Percentiles rank a stretch among this genome's conserved stretches.
These are phyloP conservation scores for Wickerhamomyces subpelliculosus DNA, from an alignment of 805 yeast species.

Conservation along the genomic window DNA sequence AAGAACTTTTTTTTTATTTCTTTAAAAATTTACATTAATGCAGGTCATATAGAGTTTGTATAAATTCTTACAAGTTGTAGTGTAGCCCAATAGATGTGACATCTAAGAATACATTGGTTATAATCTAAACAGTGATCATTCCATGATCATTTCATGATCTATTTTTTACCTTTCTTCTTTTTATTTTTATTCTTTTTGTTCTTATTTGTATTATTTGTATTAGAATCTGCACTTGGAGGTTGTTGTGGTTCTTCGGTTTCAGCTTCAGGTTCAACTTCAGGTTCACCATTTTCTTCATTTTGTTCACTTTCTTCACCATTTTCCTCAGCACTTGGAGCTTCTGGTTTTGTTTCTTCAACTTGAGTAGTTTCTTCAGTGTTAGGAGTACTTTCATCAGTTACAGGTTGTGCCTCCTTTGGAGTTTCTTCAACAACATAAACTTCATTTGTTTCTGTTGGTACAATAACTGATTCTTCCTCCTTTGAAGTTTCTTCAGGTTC, in stretches of 20 bases:
- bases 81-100: background rate
- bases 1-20: no score
- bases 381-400: constrained; percentile 8
- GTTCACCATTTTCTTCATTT: constrained; percentile 3
- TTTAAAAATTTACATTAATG: no score
- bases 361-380: constrained; percentile 9
- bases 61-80: background rate
- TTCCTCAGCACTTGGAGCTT: constrained; percentile 8
- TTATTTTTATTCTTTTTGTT: constrained; percentile 30
- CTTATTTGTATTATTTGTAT: constrained; percentile 15
- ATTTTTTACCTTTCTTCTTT: constrained; percentile 27
- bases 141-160: constrained; percentile 1
- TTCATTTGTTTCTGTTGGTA: constrained; percentile 3
- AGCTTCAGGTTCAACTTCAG: constrained; percentile 1
- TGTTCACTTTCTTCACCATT: constrained; percentile 5
- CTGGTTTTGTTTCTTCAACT: constrained; percentile 6
- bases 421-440: constrained; percentile 2
- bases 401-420: constrained; percentile 7
- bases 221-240: background rate
- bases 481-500: constrained; percentile 10
- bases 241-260: constrained; percentile 3
- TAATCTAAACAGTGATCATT: no score
- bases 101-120: no score
- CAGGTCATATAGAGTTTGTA: constrained; percentile 2
- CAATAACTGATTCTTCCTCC: constrained; percentile 8